Conservation (phyloP, 73 alveolate species). For the Halteria grandinella region DNA sequence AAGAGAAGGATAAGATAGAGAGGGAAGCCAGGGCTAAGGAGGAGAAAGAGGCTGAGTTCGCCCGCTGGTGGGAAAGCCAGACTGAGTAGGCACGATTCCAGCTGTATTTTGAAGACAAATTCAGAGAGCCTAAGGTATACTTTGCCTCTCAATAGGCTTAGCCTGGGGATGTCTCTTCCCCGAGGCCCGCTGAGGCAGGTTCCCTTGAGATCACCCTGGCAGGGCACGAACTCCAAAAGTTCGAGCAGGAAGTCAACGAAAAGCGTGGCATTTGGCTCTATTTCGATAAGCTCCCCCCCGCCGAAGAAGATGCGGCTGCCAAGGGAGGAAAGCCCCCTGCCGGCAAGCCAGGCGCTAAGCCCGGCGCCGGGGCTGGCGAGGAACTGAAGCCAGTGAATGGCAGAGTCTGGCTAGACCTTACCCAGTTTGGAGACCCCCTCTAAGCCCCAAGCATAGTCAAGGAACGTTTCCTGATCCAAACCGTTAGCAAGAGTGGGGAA, state of each 20-base stretch:
- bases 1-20: conserved; percentile 58
- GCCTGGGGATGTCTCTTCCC: background rate
- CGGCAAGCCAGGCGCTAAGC: conserved; percentile 1
- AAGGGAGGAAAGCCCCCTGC: conserved; percentile 55
- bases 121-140: conserved; percentile 49
- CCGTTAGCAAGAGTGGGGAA: background rate
- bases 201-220: background rate
- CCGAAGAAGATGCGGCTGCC: conserved; percentile 71
- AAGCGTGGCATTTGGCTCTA: conserved; percentile 29
- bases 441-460: background rate
- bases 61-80: conserved; percentile 1
- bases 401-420: conserved; percentile 61
- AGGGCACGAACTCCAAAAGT: conserved; percentile 39
- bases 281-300: conserved; percentile 62
- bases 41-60: conserved; percentile 6
- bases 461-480: background rate
- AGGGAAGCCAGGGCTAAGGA: conserved; percentile 50
- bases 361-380: conserved; percentile 43
- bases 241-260: conserved; percentile 56
- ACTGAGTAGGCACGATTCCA: conserved; percentile 49
- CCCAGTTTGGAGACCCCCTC: conserved; percentile 47
- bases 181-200: background rate
- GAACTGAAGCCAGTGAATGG: conserved; percentile 68
- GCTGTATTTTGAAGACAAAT: conserved; percentile 50
- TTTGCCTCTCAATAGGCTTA: background rate